Evolutionary conservation across 1,284 basidiomycete species (phyloP), one percentile per base, ranked within the genome.

Genomic region (Leccinum subspadiceum): DNA sequence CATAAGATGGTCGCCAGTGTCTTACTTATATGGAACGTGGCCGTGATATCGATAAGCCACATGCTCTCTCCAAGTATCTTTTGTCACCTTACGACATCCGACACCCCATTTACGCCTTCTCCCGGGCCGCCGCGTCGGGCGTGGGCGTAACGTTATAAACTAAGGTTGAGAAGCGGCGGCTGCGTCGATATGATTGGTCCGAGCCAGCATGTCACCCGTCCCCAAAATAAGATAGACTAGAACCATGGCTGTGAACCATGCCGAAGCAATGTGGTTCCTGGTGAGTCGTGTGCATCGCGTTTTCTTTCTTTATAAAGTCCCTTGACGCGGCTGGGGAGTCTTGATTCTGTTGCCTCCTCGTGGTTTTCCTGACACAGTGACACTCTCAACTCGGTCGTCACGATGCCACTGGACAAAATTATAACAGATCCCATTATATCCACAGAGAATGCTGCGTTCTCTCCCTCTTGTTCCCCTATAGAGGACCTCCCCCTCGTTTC

Each of bases 371-470:
- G 49, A 46, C 44, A 39, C 37, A 15, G 37, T 1, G 10, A 35
- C 52, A 10, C 33, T 46, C 55, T 46, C 55, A 49, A 57, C n/a
- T 54, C 44, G 4, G 54, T 49, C 22, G 51, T 22, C 24, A 46
- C 63, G 2, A 72, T 74, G 72, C 52, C 59, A 5, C 62, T 73
- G 39, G 73, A 75, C 62, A 72, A 73, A 52, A 74, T 73, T 31
- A 46, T 66, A 52, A 73, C 73, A 0, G 71, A 72, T 53, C 73
- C 73, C 37, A 73, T 73, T 44, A 75, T 75, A 54, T 74, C 73
- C 9, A 71, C 72, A 24, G 71, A 72, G 58, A 75, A 75, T 61
- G 60, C 60, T 12, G 22, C 62, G 2, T 73, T 73, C 62, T 63
- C 73, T 26, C 68, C 71, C 46, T 59, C 63, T 9, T 2, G 3